phyloP scores from a whole-genome alignment of 1,139 yeast species.

The Candida sanyaensis region DNA sequence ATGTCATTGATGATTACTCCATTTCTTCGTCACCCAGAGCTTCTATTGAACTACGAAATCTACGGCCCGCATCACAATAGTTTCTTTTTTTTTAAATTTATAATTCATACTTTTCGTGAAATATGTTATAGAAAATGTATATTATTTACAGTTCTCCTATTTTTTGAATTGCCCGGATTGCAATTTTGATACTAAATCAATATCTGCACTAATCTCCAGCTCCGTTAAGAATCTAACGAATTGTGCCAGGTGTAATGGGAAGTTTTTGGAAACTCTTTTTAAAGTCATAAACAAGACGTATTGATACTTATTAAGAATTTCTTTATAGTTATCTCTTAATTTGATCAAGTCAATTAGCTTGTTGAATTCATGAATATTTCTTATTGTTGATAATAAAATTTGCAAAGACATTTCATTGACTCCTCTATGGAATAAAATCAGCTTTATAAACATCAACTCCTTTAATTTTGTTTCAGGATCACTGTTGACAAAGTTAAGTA shows the following conservation, averaged over 20 bases:
- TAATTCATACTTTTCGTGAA: neutral
- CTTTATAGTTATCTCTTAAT: slow-evolving; percentile 2
- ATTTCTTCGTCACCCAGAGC: neutral
- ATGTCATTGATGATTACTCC: neutral
- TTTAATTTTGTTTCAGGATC: slow-evolving; percentile 15
- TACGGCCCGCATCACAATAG: slow-evolving; percentile 2
- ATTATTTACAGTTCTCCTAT: neutral
- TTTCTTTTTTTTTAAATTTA: neutral
- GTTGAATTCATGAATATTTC: slow-evolving; percentile 30
- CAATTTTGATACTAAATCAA: slow-evolving; percentile 1
- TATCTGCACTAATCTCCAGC: slow-evolving; percentile 4
- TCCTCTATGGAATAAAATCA: slow-evolving; percentile 28
- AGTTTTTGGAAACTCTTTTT: slow-evolving; percentile 5
- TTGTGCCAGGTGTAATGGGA: slow-evolving; percentile 10
- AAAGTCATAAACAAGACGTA: slow-evolving; percentile 12
- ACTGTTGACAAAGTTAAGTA: slow-evolving; percentile 15
- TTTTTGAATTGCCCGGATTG: neutral
- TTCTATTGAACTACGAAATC: slow-evolving; percentile 10
- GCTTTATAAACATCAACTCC: slow-evolving; percentile 32
- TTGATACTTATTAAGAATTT: slow-evolving; percentile 18
- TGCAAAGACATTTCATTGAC: slow-evolving; percentile 21
- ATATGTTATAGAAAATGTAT: neutral
- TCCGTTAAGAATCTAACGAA: slow-evolving; percentile 10
- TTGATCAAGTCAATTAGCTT: slow-evolving; percentile 27
- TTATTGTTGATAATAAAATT: slow-evolving; percentile 25